Evolutionary conservation across 2,329 filamentous ascomycete genomes (phyloP).

Genomic region (Sclerotinia minor): DNA sequence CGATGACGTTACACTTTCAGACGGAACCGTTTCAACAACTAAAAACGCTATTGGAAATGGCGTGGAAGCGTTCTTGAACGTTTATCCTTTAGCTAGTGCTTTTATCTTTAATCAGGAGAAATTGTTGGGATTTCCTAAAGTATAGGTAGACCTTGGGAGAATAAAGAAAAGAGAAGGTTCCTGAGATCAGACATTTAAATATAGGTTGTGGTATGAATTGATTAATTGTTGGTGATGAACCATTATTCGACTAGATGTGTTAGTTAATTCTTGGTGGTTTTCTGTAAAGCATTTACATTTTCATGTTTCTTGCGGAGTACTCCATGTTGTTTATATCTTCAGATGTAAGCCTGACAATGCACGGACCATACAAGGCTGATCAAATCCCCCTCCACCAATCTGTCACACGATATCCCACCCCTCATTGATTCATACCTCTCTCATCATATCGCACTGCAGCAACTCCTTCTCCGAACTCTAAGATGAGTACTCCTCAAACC

Average conservation of each 20-base stretch:
- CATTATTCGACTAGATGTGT: background rate
- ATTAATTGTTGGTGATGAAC: background rate
- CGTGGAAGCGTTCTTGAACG: background rate
- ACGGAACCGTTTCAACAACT: constrained; percentile 3
- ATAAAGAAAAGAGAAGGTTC: background rate
- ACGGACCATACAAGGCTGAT: constrained; percentile 14
- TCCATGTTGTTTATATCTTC: background rate
- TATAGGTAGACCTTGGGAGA: background rate
- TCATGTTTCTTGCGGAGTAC: background rate
- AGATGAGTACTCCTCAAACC: constrained; percentile 31
- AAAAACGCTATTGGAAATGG: constrained; percentile 2
- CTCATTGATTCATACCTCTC: background rate
- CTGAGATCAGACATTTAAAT: background rate
- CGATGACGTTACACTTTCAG: background rate
- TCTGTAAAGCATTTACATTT: background rate
- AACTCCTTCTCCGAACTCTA: background rate
- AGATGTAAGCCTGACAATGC: background rate
- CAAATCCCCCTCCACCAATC: background rate
- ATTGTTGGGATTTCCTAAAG: background rate
- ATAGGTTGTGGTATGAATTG: background rate
- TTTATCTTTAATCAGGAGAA: constrained; percentile 4
- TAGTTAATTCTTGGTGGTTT: no score
- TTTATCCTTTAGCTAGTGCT: background rate
- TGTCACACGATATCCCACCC: background rate
- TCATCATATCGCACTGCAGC: background rate